These are phyloP conservation scores for Ophiostoma perfectum DNA, from an alignment of 2,329 filamentous ascomycete genomes.

Conservation along the genomic window DNA sequence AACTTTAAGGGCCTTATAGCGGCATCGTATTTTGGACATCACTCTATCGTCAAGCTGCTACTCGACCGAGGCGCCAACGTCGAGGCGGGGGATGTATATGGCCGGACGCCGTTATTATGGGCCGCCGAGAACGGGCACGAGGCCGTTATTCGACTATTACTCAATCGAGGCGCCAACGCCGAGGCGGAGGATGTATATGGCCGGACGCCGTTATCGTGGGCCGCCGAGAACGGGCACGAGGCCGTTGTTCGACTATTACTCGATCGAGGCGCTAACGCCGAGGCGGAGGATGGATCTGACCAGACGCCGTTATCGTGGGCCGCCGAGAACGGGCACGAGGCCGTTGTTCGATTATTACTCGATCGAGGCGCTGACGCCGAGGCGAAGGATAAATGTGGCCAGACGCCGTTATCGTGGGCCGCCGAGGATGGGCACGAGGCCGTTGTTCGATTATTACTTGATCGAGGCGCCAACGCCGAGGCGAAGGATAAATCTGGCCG, in stretches of 20 bases:
- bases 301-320: neutral
- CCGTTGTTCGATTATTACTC: neutral
- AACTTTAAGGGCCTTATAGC: too few relatives aligned
- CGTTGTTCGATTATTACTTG: neutral
- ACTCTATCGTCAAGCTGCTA: too few relatives aligned
- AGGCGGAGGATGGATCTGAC: neutral
- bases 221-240: neutral
- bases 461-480: too few relatives aligned
- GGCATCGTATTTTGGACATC: too few relatives aligned
- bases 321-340: neutral
- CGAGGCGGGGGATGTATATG: too few relatives aligned
- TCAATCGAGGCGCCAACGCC: neutral
- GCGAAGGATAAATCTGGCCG: too few relatives aligned
- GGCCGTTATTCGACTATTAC: neutral
- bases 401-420: too few relatives aligned
- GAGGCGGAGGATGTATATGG: neutral
- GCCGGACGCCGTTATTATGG: too few relatives aligned
- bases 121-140: neutral
- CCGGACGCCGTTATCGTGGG: neutral
- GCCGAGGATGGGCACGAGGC: neutral
- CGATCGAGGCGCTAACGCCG: neutral
- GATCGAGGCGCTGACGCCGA: neutral
- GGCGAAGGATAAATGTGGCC: neutral
- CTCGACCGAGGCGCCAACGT: too few relatives aligned
- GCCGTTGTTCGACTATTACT: neutral